Evolutionary conservation across 306 rosid genomes (phyloP).

Genomic region (Malus orientalis): DNA sequence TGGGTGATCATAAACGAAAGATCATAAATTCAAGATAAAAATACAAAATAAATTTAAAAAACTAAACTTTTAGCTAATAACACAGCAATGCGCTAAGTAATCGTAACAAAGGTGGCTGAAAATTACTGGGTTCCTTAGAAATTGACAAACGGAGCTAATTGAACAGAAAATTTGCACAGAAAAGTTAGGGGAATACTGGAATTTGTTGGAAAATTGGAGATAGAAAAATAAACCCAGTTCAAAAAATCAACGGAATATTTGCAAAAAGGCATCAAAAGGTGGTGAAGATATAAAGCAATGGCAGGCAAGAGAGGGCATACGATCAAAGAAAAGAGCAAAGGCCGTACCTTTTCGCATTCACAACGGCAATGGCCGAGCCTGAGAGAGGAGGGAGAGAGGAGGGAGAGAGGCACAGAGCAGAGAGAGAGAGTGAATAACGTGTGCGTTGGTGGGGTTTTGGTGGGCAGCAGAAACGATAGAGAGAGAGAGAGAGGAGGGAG

Average conservation of each 20-base stretch:
- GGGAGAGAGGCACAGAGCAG: background rate
- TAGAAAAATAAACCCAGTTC: background rate
- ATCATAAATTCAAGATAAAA: background rate
- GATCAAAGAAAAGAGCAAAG: background rate
- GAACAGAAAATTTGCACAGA: background rate
- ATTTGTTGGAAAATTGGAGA: background rate
- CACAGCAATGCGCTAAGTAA: slow-evolving; percentile 15
- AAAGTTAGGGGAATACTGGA: background rate
- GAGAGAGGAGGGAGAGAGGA: too few species aligned
- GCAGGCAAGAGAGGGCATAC: background rate
- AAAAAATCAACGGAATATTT: background rate
- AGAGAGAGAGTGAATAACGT: background rate
- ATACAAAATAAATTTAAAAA: background rate
- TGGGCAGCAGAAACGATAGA: background rate
- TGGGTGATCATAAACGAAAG: background rate
- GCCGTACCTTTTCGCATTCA: background rate
- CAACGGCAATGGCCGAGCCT: background rate
- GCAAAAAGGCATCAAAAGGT: background rate
- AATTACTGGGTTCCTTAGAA: background rate
- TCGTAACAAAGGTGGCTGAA: background rate
- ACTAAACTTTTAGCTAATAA: background rate
- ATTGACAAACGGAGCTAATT: background rate
- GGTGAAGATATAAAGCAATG: background rate
- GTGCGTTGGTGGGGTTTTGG: background rate
- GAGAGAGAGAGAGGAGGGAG: background rate